Evolutionary conservation across 2,329 filamentous ascomycete genomes (phyloP).

Genomic region (Cadophora luteo-olivacea): DNA sequence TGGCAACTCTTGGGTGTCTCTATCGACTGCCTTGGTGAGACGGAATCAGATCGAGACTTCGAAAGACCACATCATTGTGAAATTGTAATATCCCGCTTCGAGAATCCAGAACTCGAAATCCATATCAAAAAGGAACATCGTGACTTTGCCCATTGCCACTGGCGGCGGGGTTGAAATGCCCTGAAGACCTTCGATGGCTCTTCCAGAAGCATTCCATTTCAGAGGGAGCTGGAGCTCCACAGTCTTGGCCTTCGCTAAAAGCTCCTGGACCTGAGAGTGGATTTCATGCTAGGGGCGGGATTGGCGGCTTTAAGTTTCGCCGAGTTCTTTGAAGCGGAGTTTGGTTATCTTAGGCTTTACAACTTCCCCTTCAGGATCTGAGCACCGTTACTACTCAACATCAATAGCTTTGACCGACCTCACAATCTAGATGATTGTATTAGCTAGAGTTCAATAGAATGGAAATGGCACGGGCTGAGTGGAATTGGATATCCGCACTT

Average conservation of each 20-base stretch:
- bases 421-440: not conserved
- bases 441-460: not conserved
- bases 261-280: not conserved
- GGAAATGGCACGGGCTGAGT: not conserved
- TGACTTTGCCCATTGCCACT: constrained; percentile 3
- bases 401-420: not conserved
- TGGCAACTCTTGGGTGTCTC: not conserved
- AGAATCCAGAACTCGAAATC: constrained; percentile 2
- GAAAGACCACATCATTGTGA: not conserved
- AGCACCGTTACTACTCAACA: constrained; percentile 1
- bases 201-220: constrained; percentile 18
- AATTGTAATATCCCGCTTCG: not conserved
- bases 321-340: not conserved
- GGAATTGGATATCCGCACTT: not conserved
- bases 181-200: constrained; percentile 5
- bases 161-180: not conserved
- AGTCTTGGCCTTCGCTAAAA: not conserved
- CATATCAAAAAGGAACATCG: constrained; percentile 20
- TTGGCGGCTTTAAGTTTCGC: not conserved
- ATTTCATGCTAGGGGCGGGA: not conserved
- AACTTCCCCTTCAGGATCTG: not conserved
- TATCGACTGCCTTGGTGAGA: not conserved
- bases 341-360: constrained; percentile 2
- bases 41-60: not conserved
- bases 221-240: not conserved